Percentiles rank a stretch among this genome's conserved stretches.
phyloP scores from a whole-genome alignment of 139 green algal species.

The Dunaliella sp. region DNA sequence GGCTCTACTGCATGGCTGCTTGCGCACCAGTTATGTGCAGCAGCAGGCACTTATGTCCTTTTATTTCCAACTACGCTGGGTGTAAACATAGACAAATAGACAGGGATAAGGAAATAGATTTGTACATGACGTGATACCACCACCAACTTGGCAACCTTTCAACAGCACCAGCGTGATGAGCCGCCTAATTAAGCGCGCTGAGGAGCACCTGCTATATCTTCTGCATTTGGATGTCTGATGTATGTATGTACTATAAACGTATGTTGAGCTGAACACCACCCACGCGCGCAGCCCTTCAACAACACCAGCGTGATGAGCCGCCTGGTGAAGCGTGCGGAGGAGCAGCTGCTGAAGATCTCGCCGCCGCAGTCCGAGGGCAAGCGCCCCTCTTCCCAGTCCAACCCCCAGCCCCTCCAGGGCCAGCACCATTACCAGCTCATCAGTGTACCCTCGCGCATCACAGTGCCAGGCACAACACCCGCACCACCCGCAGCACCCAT shows the following conservation, averaged over 20 bases:
- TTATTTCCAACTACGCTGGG: too few relatives aligned
- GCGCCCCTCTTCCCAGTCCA: neutral
- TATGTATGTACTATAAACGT: too few relatives aligned
- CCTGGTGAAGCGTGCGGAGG: slow-evolving; percentile 61
- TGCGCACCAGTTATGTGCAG: too few relatives aligned
- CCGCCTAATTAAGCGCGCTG: slow-evolving; percentile 55
- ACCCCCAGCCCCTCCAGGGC: neutral
- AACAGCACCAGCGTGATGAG: slow-evolving; percentile 63
- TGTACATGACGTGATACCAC: too few relatives aligned
- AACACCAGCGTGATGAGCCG: slow-evolving; percentile 61
- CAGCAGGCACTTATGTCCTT: too few relatives aligned
- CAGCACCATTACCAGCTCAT: neutral
- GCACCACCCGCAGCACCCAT: too few relatives aligned
- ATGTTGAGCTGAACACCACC: too few relatives aligned
- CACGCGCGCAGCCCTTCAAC: slow-evolving; percentile 64
- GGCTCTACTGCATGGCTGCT: too few relatives aligned
- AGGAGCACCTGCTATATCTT: slow-evolving; percentile 57
- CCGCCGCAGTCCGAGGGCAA: neutral
- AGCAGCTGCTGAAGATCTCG: slow-evolving; percentile 32
- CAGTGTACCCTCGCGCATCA: neutral
- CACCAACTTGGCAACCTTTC: slow-evolving; percentile 64
- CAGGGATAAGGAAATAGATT: too few relatives aligned
- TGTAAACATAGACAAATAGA: too few relatives aligned
- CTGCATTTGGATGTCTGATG: too few relatives aligned
- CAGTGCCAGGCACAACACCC: too few relatives aligned